A percentile compares a stretch with the other conserved stretches of the same genome.
Conservation (phyloP, 805 yeast genomes). For the Ogataea allantospora region DNA sequence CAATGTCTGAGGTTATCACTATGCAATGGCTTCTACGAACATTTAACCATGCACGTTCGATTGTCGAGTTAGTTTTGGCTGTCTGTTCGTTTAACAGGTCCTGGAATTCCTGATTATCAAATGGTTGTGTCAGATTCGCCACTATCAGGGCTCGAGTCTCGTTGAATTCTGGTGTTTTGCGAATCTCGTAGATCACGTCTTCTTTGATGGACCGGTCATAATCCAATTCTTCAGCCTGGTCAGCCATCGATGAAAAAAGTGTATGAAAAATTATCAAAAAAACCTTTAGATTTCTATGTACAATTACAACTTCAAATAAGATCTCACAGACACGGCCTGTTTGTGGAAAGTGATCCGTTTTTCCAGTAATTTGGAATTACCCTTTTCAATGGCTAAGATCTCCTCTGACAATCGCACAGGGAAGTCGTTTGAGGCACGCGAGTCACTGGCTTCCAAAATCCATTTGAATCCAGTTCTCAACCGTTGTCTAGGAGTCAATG, state of each 20-base stretch:
- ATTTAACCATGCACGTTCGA: slow-evolving; percentile 48
- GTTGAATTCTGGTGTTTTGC: slow-evolving; percentile 34
- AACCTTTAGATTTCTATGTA: slow-evolving; percentile 6
- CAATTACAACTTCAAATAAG: slow-evolving; percentile 41
- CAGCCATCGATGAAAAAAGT: not conserved
- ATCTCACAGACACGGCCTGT: slow-evolving; percentile 84
- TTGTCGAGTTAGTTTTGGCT: slow-evolving; percentile 22
- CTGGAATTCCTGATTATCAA: slow-evolving; percentile 40
- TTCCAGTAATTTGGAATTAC: slow-evolving; percentile 80
- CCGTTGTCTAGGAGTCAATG: slow-evolving; percentile 79
- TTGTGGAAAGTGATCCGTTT: slow-evolving; percentile 82
- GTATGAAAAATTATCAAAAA: slow-evolving; percentile 2
- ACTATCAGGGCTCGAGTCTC: slow-evolving; percentile 44
- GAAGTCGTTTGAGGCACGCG: slow-evolving; percentile 76
- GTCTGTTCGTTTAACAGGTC: slow-evolving; percentile 35
- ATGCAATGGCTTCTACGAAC: slow-evolving; percentile 41
- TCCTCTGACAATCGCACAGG: slow-evolving; percentile 92
- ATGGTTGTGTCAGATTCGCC: slow-evolving; percentile 41
- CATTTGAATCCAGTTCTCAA: slow-evolving; percentile 83
- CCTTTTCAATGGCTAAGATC: slow-evolving; percentile 70
- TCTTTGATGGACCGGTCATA: slow-evolving; percentile 26
- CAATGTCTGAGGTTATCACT: slow-evolving; percentile 39
- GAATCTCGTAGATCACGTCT: slow-evolving; percentile 36
- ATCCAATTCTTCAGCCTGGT: slow-evolving; percentile 2
- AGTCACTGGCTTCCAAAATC: slow-evolving; percentile 82